Evolutionary conservation across 1,284 basidiomycete species (phyloP).

Genomic region (Rhodotorula sp.): DNA sequence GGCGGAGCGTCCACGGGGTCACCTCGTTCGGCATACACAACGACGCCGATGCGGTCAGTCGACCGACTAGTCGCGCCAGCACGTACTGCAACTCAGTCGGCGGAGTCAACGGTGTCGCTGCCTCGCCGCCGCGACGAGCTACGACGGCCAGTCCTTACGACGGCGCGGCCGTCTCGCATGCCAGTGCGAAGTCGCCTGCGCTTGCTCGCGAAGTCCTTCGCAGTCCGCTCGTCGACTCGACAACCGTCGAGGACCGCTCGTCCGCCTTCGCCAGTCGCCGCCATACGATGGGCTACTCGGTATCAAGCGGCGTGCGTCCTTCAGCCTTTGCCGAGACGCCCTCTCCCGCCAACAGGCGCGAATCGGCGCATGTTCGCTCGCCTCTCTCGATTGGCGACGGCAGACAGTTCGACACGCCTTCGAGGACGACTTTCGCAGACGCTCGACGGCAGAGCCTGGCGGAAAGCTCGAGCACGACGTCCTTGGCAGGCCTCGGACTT

Average conservation of each 20-base stretch:
- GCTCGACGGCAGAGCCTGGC: neutral
- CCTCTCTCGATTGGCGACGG: neutral
- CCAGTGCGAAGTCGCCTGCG: constrained; percentile 8
- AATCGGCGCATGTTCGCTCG: neutral
- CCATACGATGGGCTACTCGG: constrained; percentile 10
- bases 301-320: neutral
- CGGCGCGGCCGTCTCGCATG: constrained; percentile 26
- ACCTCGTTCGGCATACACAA: neutral
- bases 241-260: neutral
- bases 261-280: neutral
- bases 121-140: constrained; percentile 21
- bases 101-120: neutral
- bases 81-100: neutral
- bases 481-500: constrained; percentile 5
- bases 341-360: constrained; percentile 7
- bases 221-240: constrained; percentile 16
- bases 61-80: constrained; percentile 20
- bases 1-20: neutral
- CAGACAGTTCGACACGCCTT: constrained; percentile 7
- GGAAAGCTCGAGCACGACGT: neutral
- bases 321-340: neutral
- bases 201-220: constrained; percentile 17
- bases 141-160: constrained; percentile 19
- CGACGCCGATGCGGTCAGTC: neutral
- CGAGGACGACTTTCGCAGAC: neutral